Conservation (phyloP, 192 early-diverging fungal species). For the Rhizophagus clarus region DNA sequence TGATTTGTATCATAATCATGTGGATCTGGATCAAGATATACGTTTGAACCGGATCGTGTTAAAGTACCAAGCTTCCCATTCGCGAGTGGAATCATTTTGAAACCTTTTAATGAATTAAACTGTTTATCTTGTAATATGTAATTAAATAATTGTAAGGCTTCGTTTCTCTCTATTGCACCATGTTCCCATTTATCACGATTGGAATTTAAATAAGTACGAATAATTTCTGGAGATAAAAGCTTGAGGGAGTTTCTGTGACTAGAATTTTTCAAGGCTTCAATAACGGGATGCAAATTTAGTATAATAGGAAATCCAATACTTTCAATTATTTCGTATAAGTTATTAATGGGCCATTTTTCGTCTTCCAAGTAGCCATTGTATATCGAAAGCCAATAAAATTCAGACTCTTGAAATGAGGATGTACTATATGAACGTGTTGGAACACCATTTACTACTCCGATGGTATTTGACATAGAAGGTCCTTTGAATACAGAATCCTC, state of each 20-base stretch:
- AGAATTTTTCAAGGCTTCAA: not conserved
- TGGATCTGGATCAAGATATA: too few relatives aligned
- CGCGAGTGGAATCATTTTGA: too few relatives aligned
- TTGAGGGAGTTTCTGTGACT: not conserved
- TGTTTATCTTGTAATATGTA: not conserved
- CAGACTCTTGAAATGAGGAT: not conserved
- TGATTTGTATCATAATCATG: too few relatives aligned
- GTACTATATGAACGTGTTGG: not conserved
- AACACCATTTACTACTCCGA: too few relatives aligned
- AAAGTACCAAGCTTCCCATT: too few relatives aligned
- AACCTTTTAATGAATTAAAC: not conserved
- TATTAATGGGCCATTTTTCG: too few relatives aligned
- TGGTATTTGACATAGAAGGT: not conserved
- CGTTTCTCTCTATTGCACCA: not conserved
- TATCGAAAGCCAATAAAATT: conserved; percentile 10
- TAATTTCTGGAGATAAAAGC: not conserved
- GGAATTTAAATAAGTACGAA: not conserved
- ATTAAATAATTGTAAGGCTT: not conserved
- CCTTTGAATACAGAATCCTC: not conserved
- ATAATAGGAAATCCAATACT: conserved; percentile 5
- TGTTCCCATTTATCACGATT: not conserved
- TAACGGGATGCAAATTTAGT: not conserved
- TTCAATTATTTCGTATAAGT: not conserved
- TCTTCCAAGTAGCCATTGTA: not conserved
- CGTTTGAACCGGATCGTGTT: too few relatives aligned